Conservation (phyloP, 2,329 filamentous ascomycete species). For the Cladosporium sp. region DNA sequence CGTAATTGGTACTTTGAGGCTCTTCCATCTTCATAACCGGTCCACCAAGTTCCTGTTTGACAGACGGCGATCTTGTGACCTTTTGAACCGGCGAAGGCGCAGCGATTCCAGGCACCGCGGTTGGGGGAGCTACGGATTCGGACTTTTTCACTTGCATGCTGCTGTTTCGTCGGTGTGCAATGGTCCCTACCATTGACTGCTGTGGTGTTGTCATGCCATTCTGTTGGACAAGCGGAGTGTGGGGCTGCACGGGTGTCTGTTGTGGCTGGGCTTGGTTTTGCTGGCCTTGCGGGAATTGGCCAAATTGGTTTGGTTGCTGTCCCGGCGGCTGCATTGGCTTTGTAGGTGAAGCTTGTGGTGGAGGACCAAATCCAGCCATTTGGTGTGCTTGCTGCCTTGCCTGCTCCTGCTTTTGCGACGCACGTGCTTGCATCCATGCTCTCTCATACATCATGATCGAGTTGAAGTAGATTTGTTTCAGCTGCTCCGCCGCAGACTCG, state of each 20-base stretch:
- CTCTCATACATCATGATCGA: slow-evolving; percentile 79
- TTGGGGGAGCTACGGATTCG: slow-evolving; percentile 34
- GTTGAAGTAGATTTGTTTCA: slow-evolving; percentile 72
- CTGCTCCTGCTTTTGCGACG: slow-evolving; percentile 40
- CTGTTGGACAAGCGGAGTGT: slow-evolving; percentile 48
- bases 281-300: slow-evolving; percentile 23
- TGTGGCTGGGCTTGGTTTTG: slow-evolving; percentile 31
- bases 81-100: slow-evolving; percentile 36
- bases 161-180: slow-evolving; percentile 37
- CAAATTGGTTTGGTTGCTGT: slow-evolving; percentile 30
- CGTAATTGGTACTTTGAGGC: slow-evolving; percentile 37
- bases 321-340: slow-evolving; percentile 35
- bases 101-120: slow-evolving; percentile 24
- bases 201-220: slow-evolving; percentile 53
- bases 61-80: slow-evolving; percentile 31
- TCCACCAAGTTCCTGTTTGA: slow-evolving; percentile 33
- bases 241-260: slow-evolving; percentile 49
- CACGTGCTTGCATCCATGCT: slow-evolving; percentile 60
- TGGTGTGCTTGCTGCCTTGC: slow-evolving; percentile 41
- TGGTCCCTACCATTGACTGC: slow-evolving; percentile 39
- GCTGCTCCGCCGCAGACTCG: slow-evolving; percentile 67
- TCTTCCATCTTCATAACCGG: slow-evolving; percentile 39
- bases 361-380: slow-evolving; percentile 43
- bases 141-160: slow-evolving; percentile 30
- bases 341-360: slow-evolving; percentile 38